phyloP scores from a whole-genome alignment of 73 alveolate species.

The Uronychia setigera region DNA sequence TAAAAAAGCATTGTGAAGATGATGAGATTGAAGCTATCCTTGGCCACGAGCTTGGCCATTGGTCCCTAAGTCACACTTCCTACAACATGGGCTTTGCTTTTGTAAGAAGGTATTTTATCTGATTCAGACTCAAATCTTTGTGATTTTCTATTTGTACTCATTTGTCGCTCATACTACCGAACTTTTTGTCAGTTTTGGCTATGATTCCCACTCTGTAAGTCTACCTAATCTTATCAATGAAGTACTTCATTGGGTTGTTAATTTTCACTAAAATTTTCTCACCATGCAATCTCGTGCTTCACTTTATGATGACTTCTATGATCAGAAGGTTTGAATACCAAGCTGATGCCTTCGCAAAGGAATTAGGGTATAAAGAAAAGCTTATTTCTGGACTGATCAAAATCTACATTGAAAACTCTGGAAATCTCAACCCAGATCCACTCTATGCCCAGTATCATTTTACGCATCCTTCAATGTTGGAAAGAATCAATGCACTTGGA shows the following conservation, averaged over 20 bases:
- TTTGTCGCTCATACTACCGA: constrained; percentile 59
- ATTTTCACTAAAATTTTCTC: constrained; percentile 63
- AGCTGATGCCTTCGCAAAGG: constrained; percentile 53
- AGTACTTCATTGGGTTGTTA: constrained; percentile 75
- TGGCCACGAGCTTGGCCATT: constrained; percentile 98
- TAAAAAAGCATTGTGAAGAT: constrained; percentile 68
- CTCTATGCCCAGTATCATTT: constrained; percentile 11
- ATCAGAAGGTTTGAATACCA: constrained; percentile 55
- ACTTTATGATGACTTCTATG: constrained; percentile 25
- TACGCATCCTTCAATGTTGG: constrained; percentile 25
- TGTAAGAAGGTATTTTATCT: background rate
- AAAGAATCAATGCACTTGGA: constrained; percentile 29
- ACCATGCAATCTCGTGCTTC: constrained; percentile 58
- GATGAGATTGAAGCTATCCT: constrained; percentile 91
- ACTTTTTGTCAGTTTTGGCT: constrained; percentile 82
- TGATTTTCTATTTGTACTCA: constrained; percentile 59
- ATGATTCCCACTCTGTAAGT: constrained; percentile 71
- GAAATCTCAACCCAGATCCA: constrained; percentile 55
- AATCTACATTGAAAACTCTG: constrained; percentile 41
- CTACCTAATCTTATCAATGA: constrained; percentile 7
- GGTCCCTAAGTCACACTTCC: constrained; percentile 84
- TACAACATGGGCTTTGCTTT: constrained; percentile 51
- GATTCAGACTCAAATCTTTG: constrained; percentile 50
- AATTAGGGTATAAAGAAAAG: constrained; percentile 15
- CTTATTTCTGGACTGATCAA: constrained; percentile 38